Evolutionary conservation across 805 yeast species (phyloP).

Genomic region (Saccharomyces paradoxus): DNA sequence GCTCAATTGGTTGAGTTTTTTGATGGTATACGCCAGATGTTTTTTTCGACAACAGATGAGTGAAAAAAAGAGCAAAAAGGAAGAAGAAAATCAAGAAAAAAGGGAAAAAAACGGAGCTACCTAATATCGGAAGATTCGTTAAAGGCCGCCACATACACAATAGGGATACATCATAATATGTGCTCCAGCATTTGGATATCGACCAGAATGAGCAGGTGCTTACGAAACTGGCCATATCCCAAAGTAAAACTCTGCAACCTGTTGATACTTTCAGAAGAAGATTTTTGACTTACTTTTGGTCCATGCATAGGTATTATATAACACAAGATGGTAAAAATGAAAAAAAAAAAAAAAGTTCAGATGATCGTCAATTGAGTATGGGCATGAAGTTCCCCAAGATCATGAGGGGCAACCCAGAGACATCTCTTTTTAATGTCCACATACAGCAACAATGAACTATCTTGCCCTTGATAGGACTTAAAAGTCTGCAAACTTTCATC

Average conservation of each 20-base stretch:
- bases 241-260: no score
- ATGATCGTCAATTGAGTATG: constrained; percentile 26
- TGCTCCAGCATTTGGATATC: not conserved
- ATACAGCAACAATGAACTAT: constrained; percentile 68
- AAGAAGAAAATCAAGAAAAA: not conserved
- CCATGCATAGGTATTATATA: not conserved
- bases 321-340: not conserved
- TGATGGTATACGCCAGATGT: not conserved
- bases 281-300: not conserved
- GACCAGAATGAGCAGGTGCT: not conserved
- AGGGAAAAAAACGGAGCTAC: not conserved
- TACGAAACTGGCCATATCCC: no score
- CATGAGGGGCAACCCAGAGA: constrained; percentile 96
- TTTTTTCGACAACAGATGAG: not conserved
- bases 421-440: constrained; percentile 91
- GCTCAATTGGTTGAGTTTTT: not conserved
- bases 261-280: not conserved
- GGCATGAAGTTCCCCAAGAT: constrained; percentile 90
- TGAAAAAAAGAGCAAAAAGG: not conserved
- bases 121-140: not conserved
- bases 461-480: constrained; percentile 47
- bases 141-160: not conserved
- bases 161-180: not conserved
- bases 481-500: constrained; percentile 77
- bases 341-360: constrained; percentile 21